Evolutionary conservation across 2,329 filamentous ascomycete species (phyloP), one percentile per base, ranked within the genome.

Genomic region (Juglanconis oblonga): DNA sequence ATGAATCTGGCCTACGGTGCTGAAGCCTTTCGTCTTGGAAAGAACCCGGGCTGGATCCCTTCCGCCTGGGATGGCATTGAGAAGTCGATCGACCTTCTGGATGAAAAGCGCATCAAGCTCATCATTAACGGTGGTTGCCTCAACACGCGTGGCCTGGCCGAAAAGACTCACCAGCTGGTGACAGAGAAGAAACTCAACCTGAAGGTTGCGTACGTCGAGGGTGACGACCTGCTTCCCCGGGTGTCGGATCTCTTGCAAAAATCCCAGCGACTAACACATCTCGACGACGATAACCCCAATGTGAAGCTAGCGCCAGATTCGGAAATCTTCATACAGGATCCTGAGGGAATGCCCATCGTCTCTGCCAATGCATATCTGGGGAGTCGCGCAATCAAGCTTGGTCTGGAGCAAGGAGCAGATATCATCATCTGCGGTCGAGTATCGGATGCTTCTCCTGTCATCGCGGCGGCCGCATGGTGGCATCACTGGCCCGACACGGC

Each of bases 341-440:
- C 10, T 45, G 42, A 14, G 13, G 6, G 13, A 2, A n/a, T 17
- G 42, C 42, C 42, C 6, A 14, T 45, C 6, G 42, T 53, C 7
- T 53, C 35, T 38, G 51, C 51, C 32, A 57, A 45, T 35, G 77
- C 72, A 7, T 70, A 70, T 61, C 69, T 79, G 1, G 76, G 76
- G 0, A 74, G 71, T 6, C 62, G 71, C 42, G 76, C 73, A 9
- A 75, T 79, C 52, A 72, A 71, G 1, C 70, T 70, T 55, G 75
- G 73, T 5, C 68, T 79, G 5, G 62, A 69, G 17, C 64, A 72
- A 40, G 77, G 76, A 4, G 76, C 76, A 2, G 75, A 79, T 58
- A 78, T 79, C 53, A 73, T 79, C 11, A 67, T 79, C 35, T 77
- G 74, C 59, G 76, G 76, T 13, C 70, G 77, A 29, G 76, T 78